phyloP scores from a whole-genome alignment of 75 land plant genomes.

The Adiantum capillusveneris region DNA sequence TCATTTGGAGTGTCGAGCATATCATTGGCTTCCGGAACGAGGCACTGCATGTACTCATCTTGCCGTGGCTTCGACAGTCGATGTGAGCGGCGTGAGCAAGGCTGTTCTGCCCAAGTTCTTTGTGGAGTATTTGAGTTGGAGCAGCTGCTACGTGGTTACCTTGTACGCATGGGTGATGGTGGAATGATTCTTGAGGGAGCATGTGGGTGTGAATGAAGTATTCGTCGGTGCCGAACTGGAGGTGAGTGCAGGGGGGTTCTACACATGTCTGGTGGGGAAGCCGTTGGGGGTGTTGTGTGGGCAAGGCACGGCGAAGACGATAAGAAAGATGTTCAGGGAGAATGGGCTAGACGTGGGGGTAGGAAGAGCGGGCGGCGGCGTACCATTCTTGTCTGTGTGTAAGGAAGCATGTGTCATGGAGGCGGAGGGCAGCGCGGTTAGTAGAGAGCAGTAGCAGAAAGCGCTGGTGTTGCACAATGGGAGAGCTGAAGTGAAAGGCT shows the following conservation, averaged over 20 bases:
- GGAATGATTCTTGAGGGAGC: conserved; percentile 48
- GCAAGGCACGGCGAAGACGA: conserved; percentile 30
- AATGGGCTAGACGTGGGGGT: conserved; percentile 50
- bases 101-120: conserved; percentile 19
- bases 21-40: neutral
- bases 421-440: neutral
- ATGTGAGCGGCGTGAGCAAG: conserved; percentile 2
- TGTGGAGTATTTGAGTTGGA: conserved; percentile 16
- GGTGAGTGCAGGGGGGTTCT: conserved; percentile 24
- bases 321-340: conserved; percentile 46
- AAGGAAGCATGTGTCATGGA: conserved; percentile 32
- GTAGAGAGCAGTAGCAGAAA: conserved; percentile 1
- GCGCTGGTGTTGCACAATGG: conserved; percentile 20
- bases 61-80: conserved; percentile 5
- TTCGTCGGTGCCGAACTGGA: conserved; percentile 52
- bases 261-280: conserved; percentile 33
- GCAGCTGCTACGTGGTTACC: conserved; percentile 37
- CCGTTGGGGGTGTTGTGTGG: conserved; percentile 33
- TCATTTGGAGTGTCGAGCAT: conserved; percentile 10
- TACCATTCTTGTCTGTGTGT: conserved; percentile 37
- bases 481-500: conserved; percentile 1
- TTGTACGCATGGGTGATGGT: conserved; percentile 56
- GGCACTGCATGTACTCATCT: conserved; percentile 6
- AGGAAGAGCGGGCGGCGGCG: conserved; percentile 28
- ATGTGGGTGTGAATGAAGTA: conserved; percentile 35